Base-by-base conservation (phyloP, 768 basidiomycete genomes). In the Leccinum disarticulatum region DNA sequence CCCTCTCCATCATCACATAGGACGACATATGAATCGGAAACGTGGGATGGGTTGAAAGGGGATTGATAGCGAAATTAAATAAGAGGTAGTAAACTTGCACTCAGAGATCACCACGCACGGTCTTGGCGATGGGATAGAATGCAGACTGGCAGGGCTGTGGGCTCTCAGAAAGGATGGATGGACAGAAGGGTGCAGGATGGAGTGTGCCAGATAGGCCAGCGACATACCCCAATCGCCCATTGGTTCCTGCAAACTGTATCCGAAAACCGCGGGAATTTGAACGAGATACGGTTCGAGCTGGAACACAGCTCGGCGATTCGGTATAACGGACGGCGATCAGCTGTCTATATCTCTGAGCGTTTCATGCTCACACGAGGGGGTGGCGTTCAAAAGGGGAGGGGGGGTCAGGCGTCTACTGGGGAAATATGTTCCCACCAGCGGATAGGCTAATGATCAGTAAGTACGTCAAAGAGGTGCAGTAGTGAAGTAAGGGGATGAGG, bases 271-370 rank as follows among this genome's bases (percentile, higher is more conserved):
- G 59, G 61, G 60, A 61, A 70, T 31, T 11, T 14, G 15, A 36
- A 52, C 3, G 11, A 54, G 17, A 38, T 33, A 48, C 17, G 52
- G 46, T 33, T 30, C 28, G 47, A 50, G 51, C 7, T 53, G 50
- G 57, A 38, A 49, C 6, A 6, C 27, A 22, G 59, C n/a, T 25
- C 52, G 43, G 57, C 54, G 22, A 63, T 50, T 50, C 41, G n/a
- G 59, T 31, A 15, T 43, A 31, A 49, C n/a, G 54, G 51, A 64
- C 72, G 70, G 68, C 68, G 63, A 71, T 71, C 70, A 73, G 52
- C 63, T 63, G 61, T 70, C 70, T 60, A 56, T 55, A 51, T 53
- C 31, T 50, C 56, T 55, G 49, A 52, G 28, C 49, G 68, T 62
- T 67, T 61, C 61, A 56, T 57, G 22, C 57, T 64, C 61, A 63